A percentile compares a stretch with the other conserved stretches of the same genome.
Evolutionary conservation across 805 yeast genomes (phyloP).

Genomic region (Hemisphaericaspora nanyangensis): DNA sequence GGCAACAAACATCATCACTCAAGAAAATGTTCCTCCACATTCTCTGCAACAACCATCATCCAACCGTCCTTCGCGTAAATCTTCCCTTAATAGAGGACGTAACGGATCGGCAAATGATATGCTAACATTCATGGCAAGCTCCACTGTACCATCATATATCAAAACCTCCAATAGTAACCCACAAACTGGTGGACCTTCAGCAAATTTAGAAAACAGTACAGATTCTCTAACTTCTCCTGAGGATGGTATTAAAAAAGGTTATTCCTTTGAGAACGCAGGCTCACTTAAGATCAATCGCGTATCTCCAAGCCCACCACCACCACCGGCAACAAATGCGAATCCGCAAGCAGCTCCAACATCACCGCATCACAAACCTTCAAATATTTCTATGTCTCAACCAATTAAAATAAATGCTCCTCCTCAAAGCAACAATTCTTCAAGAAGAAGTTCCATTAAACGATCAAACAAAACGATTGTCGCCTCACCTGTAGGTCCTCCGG

Average conservation of each 20-base stretch:
- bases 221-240: conserved; percentile 7
- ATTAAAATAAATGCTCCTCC: conserved; percentile 12
- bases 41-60: conserved; percentile 6
- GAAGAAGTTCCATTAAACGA: conserved; percentile 26
- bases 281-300: background rate
- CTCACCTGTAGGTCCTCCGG: conserved; percentile 58
- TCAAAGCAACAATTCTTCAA: conserved; percentile 17
- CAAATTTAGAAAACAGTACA: background rate
- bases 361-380: conserved; percentile 5
- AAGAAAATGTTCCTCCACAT: conserved; percentile 4
- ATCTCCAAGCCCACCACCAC: conserved; percentile 11
- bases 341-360: conserved; percentile 1
- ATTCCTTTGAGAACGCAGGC: conserved; percentile 5
- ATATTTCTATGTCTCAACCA: conserved; percentile 4
- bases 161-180: conserved; percentile 2
- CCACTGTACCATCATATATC: background rate
- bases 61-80: conserved; percentile 4
- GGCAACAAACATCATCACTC: conserved; percentile 20
- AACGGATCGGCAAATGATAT: conserved; percentile 4
- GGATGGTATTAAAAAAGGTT: conserved; percentile 1
- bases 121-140: conserved; percentile 5
- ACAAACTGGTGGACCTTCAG: background rate
- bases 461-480: conserved; percentile 52
- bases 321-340: background rate
- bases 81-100: conserved; percentile 6